These are phyloP conservation scores for Fusarium chaquense DNA, from an alignment of 2,329 filamentous ascomycete species.

Conservation along the genomic window DNA sequence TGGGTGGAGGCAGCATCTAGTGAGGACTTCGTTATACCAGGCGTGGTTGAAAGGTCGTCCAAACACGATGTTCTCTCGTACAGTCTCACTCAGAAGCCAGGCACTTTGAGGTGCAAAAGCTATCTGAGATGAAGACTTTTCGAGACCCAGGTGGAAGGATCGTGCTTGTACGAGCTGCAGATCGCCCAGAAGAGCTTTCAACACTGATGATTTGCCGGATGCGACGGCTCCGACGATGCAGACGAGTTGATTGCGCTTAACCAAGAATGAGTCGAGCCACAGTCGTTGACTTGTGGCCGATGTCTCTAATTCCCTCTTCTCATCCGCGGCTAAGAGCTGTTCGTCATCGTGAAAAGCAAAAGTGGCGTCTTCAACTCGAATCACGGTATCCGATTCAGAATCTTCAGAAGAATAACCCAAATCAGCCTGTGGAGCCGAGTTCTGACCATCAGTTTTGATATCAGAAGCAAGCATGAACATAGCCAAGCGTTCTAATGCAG, in stretches of 20 bases:
- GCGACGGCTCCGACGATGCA: constrained; percentile 24
- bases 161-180: constrained; percentile 20
- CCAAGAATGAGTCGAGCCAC: not conserved
- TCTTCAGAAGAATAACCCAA: not conserved
- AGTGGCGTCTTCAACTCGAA: constrained; percentile 1
- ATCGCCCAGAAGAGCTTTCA: constrained; percentile 20
- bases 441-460: accelerated
- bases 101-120: constrained; percentile 22
- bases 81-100: constrained; percentile 27
- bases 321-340: not conserved
- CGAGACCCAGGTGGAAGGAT: constrained; percentile 1
- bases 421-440: not conserved
- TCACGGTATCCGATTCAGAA: not conserved
- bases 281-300: not conserved
- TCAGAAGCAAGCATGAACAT: constrained; percentile 30
- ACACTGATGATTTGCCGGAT: constrained; percentile 23
- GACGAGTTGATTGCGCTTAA: constrained; percentile 10
- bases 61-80: constrained; percentile 27
- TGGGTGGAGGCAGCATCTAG: constrained; percentile 17
- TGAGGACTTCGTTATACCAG: constrained; percentile 30
- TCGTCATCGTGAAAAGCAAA: constrained; percentile 31
- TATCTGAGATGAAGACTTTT: constrained; percentile 10
- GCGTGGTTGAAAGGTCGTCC: constrained; percentile 5
- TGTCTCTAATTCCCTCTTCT: not conserved
- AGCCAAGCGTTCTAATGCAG: constrained; percentile 15